Conservation (phyloP, 352 stramenopile genomes). For the Phytophthora sp. region DNA sequence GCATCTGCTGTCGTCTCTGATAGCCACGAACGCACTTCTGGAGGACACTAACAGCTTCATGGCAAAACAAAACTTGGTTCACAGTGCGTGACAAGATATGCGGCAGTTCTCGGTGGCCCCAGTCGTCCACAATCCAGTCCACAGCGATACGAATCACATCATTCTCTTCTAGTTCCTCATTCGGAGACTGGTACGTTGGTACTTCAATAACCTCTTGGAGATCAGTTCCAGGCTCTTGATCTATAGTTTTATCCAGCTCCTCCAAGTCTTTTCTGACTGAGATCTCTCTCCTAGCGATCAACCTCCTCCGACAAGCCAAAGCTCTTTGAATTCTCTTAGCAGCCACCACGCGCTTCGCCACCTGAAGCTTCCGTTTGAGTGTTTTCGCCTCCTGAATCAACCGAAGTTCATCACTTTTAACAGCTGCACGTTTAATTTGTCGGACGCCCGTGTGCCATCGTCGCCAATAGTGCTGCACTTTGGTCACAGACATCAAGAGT, state of each 20-base stretch:
- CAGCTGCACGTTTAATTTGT: conserved; percentile 33
- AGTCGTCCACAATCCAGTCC: conserved; percentile 36
- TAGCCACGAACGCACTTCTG: conserved; percentile 39
- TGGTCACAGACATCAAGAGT: conserved; percentile 33
- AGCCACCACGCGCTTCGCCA: conserved; percentile 20
- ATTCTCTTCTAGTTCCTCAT: conserved; percentile 1
- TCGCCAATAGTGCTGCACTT: conserved; percentile 44
- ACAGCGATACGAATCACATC: conserved; percentile 17
- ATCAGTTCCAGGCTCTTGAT: not conserved
- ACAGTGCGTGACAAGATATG: conserved; percentile 44
- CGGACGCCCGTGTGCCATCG: conserved; percentile 35
- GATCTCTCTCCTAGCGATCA: conserved; percentile 9
- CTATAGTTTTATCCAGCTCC: not conserved
- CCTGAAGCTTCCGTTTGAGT: conserved; percentile 18
- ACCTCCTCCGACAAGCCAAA: conserved; percentile 13
- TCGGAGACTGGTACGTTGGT: not conserved
- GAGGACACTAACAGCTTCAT: conserved; percentile 35
- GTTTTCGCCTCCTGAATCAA: conserved; percentile 41
- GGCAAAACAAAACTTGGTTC: conserved; percentile 30
- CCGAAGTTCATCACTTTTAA: conserved; percentile 41
- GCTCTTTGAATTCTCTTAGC: conserved; percentile 31
- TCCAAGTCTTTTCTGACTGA: not conserved
- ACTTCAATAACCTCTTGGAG: not conserved
- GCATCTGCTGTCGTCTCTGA: conserved; percentile 23
- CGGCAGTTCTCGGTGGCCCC: conserved; percentile 45